Evolutionary conservation across 495 filamentous ascomycete genomes (phyloP).

Genomic region (Aspergillus egyptiacus): DNA sequence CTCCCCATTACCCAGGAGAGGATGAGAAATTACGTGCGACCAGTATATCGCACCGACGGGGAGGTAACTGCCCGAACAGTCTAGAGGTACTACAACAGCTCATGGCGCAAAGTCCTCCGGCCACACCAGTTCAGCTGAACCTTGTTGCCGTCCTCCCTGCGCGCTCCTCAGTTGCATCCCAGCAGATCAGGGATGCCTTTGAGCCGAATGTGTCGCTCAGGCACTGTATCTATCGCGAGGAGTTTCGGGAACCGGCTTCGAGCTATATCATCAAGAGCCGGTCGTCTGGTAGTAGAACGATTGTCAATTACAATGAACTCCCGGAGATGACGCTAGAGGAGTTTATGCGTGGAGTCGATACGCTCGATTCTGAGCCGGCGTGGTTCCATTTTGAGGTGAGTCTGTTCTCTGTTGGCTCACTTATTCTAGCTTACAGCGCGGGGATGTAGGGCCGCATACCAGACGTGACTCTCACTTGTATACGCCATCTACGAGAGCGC

Average conservation of each 20-base stretch:
- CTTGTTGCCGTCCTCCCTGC: slow-evolving; percentile 43
- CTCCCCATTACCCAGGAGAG: slow-evolving; percentile 59
- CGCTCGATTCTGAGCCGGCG: slow-evolving; percentile 22
- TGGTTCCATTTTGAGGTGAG: slow-evolving; percentile 75
- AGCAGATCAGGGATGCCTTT: slow-evolving; percentile 38
- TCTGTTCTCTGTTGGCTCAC: neutral
- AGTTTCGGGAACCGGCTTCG: slow-evolving; percentile 52
- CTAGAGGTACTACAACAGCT: slow-evolving; percentile 64
- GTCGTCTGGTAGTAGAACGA: slow-evolving; percentile 54
- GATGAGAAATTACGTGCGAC: slow-evolving; percentile 68
- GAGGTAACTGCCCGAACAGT: slow-evolving; percentile 67
- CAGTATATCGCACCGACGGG: slow-evolving; percentile 51
- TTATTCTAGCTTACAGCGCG: slow-evolving; percentile 8
- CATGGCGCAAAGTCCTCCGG: slow-evolving; percentile 18
- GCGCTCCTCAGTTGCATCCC: slow-evolving; percentile 30
- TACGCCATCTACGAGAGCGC: slow-evolving; percentile 47
- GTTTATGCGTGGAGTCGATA: slow-evolving; percentile 36
- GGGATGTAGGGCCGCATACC: slow-evolving; percentile 57
- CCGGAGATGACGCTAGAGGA: slow-evolving; percentile 59
- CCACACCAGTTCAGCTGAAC: slow-evolving; percentile 21
- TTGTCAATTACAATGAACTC: slow-evolving; percentile 64
- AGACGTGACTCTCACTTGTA: slow-evolving; percentile 55
- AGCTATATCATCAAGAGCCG: slow-evolving; percentile 65
- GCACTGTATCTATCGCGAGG: slow-evolving; percentile 54
- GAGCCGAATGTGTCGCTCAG: slow-evolving; percentile 41